phyloP scores from a whole-genome alignment of 2,329 filamentous ascomycete species.

The Dactylellina haptotyla region DNA sequence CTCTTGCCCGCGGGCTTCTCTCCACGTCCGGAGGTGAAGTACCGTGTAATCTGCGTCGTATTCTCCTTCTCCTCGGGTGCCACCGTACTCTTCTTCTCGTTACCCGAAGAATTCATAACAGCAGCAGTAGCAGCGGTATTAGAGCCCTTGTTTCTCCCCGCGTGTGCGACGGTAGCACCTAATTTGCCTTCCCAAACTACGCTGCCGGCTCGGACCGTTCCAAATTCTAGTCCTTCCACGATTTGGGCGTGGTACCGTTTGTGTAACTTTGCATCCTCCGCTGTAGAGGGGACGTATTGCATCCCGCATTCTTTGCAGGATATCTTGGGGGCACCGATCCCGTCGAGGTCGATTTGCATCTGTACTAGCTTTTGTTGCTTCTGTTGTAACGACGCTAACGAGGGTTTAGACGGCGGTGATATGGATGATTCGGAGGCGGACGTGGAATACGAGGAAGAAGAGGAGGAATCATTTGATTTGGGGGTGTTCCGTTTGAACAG shows the following conservation, averaged over 20 bases:
- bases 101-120: neutral
- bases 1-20: constrained; percentile 25
- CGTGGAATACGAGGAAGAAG: neutral
- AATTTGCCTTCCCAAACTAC: constrained; percentile 32
- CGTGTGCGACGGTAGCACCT: neutral
- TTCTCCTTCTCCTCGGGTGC: constrained; percentile 59
- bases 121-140: neutral
- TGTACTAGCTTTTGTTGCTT: constrained; percentile 29
- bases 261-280: constrained; percentile 71
- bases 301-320: constrained; percentile 72
- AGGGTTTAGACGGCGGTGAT: neutral
- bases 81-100: constrained; percentile 59
- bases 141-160: neutral
- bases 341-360: constrained; percentile 53
- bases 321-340: constrained; percentile 44
- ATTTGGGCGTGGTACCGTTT: constrained; percentile 73
- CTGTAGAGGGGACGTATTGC: constrained; percentile 72
- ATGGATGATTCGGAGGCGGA: constrained; percentile 3
- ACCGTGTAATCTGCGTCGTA: constrained; percentile 20
- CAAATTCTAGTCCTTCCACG: constrained; percentile 70
- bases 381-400: neutral
- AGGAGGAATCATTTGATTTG: constrained; percentile 14
- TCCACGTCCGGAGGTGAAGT: constrained; percentile 21
- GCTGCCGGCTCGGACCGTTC: constrained; percentile 56
- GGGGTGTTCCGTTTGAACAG: constrained; percentile 40